phyloP scores from a whole-genome alignment of 768 basidiomycete species.

The Tricholoma terreum region DNA sequence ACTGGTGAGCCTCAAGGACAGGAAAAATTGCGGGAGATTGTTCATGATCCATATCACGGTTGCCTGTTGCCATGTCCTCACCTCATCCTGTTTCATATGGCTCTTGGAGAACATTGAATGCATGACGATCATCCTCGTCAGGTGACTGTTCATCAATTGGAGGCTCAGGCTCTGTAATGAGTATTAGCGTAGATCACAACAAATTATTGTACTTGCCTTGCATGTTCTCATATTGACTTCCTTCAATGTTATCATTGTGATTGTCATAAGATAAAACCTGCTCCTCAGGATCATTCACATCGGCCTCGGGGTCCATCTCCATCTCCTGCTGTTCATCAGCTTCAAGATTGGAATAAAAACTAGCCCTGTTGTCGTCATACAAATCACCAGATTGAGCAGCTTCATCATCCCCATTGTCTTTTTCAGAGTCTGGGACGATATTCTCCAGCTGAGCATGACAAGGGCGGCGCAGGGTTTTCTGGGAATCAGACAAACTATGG shows the following conservation, averaged over 20 bases:
- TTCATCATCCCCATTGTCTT: not conserved
- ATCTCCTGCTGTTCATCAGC: too few species aligned
- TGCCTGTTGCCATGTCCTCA: not conserved
- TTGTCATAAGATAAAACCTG: not conserved
- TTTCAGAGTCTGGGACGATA: not conserved
- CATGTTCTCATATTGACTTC: not conserved
- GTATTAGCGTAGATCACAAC: not conserved
- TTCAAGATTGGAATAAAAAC: not conserved
- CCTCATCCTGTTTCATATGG: not conserved
- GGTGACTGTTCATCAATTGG: constrained; percentile 3
- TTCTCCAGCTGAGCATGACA: not conserved
- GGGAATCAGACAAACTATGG: not conserved
- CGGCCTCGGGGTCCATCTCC: not conserved
- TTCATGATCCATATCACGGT: not conserved
- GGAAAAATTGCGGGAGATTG: not conserved
- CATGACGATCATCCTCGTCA: not conserved
- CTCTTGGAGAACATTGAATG: not conserved
- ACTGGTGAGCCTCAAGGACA: not conserved
- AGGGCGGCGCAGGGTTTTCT: not conserved
- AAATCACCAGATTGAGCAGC: not conserved
- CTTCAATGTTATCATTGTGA: not conserved
- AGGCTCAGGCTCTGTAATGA: not conserved
- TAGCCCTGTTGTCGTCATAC: not conserved
- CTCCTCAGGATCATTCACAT: not conserved
- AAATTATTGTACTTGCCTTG: not conserved